Evolutionary conservation across 139 green algal species (phyloP), one percentile per base, ranked within the genome.

Genomic region (Yamagishiella unicocca): DNA sequence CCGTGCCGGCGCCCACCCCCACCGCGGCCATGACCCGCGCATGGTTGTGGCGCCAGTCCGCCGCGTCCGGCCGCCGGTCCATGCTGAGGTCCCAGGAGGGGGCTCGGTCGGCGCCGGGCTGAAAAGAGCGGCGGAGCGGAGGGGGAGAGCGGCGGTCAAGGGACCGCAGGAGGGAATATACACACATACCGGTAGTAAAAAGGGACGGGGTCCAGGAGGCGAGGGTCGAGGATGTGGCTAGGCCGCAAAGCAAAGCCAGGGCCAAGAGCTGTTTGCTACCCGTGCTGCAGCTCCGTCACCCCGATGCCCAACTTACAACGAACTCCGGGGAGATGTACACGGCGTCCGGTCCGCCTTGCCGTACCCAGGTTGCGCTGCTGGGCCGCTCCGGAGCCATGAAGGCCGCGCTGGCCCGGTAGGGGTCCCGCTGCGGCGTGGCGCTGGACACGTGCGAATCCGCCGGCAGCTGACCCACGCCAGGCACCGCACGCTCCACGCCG

Each of bases 21-120:
- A 75, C 79, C 0, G 42, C 43, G 1, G 61, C 61, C 58, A 76
- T 75, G 4, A 62, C 61, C 1, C 79, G 58, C 1, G 35, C 42
- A 61, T 85, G 62, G 40, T 29, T 46, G 31, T 40, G 31, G 7
- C 80, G 43, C 80, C 80, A 86, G 17, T 86, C 80, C 4, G 80
- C 2, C 3, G 64, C 64, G 64, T 86, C 80, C 5, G 33, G 8
- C 3, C 64, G 64, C 25, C 43, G 33, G 43, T 77, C 62, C 12
- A 19, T 31, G 3, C 33, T 31, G 42, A 45, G 5, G 0, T 62
- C 17, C 79, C 79, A 85, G 42, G 42, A 27, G 3, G 45, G 31
- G 19, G 61, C 14, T 4, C 33, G 61, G 79, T 75, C 61, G 21
- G 61, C n/a, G 31, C 19, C 14, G 22, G 79, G 79, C 79, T 85